These are phyloP conservation scores for Tillandsia leiboldiana DNA, from an alignment of 176 grass and related monocot genomes.

Conservation along the genomic window DNA sequence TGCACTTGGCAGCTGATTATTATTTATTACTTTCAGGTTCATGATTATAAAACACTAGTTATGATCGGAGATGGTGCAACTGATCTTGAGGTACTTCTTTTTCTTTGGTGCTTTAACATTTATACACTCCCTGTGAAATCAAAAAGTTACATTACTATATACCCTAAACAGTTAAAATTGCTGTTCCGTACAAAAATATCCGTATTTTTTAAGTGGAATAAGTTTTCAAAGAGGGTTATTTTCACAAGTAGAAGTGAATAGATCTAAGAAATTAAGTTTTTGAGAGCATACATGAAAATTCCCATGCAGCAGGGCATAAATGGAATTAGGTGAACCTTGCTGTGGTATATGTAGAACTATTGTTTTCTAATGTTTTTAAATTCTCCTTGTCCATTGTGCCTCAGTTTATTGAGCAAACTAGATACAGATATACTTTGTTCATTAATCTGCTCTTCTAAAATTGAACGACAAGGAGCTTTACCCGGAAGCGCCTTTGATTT, in stretches of 20 bases:
- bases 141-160: neutral
- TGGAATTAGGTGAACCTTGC: too few species aligned
- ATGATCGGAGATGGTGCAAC: conserved; percentile 98
- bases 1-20: neutral
- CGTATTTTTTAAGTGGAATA: too few species aligned
- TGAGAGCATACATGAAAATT: too few species aligned
- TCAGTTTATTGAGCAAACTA: neutral
- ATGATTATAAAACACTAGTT: conserved; percentile 37
- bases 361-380: neutral
- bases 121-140: neutral
- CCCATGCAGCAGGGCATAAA: too few species aligned
- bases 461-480: too few species aligned
- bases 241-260: too few species aligned
- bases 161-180: too few species aligned
- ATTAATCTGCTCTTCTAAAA: neutral
- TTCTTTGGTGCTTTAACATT: neutral
- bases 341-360: neutral
- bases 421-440: neutral
- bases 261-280: too few species aligned
- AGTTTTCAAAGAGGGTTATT: too few species aligned
- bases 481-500: too few species aligned
- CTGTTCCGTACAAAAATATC: too few species aligned
- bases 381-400: neutral
- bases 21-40: conserved; percentile 14
- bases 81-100: conserved; percentile 57